These are phyloP conservation scores for Yarrowia sp. DNA, from an alignment of 805 yeast species.

Conservation along the genomic window DNA sequence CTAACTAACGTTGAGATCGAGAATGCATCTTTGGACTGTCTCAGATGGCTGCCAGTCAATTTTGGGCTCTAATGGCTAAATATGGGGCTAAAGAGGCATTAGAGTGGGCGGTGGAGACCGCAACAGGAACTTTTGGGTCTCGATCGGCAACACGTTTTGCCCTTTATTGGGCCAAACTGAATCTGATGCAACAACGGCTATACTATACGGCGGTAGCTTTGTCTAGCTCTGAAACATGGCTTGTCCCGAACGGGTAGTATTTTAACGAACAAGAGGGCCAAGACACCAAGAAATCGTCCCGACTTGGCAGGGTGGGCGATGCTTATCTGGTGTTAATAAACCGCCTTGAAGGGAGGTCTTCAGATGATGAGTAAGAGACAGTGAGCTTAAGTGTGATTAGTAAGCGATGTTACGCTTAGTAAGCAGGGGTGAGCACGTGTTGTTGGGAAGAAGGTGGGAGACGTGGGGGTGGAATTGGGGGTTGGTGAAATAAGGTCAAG, in stretches of 20 bases:
- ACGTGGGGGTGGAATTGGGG: no score
- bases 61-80: not conserved
- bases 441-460: no score
- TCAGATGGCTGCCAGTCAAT: conserved; percentile 1
- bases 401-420: no score
- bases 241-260: not conserved
- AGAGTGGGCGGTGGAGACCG: conserved; percentile 5
- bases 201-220: not conserved
- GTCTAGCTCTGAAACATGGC: conserved; percentile 2
- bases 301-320: not conserved
- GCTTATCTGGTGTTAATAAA: not conserved
- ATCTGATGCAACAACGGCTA: not conserved
- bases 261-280: not conserved
- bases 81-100: not conserved
- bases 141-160: conserved; percentile 3
- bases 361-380: no score
- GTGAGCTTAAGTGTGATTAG: no score
- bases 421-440: no score
- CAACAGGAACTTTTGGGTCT: not conserved
- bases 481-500: no score
- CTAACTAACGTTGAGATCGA: not conserved
- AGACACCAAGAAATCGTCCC: conserved; percentile 4
- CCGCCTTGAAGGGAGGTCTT: not conserved
- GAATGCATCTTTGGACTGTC: not conserved
- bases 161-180: conserved; percentile 5